phyloP scores from a whole-genome alignment of 148 eudicot species.

The Fagopyrum esculentum region DNA sequence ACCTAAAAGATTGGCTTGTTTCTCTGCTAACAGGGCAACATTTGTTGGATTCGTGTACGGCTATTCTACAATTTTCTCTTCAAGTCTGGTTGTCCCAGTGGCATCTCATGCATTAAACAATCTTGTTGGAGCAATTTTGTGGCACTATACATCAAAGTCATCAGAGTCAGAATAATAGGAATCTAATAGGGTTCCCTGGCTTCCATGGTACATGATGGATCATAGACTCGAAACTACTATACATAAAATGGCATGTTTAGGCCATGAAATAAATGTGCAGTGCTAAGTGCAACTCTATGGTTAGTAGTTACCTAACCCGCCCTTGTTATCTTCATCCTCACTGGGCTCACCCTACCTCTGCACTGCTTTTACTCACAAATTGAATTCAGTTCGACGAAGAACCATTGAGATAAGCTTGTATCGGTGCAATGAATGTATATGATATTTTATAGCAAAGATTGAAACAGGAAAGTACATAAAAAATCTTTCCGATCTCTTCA shows the following conservation, averaged over 20 bases:
- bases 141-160: conserved; percentile 58
- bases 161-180: conserved; percentile 18
- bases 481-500: too few relatives aligned
- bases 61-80: conserved; percentile 57
- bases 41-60: conserved; percentile 80
- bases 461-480: too few relatives aligned
- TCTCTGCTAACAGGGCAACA: conserved; percentile 54
- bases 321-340: background rate
- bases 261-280: background rate
- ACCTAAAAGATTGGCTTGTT: background rate
- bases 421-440: too few relatives aligned
- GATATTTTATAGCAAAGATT: too few relatives aligned
- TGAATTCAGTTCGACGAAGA: too few relatives aligned
- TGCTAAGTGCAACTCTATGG: background rate
- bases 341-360: background rate
- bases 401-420: too few relatives aligned
- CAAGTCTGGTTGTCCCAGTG: conserved; percentile 79
- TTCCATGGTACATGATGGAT: background rate
- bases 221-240: background rate
- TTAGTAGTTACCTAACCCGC: background rate
- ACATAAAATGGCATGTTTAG: background rate
- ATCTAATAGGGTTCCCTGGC: background rate
- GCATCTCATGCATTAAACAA: conserved; percentile 84
- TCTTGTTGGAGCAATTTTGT: conserved; percentile 68
- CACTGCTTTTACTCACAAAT: background rate